Percentiles rank a stretch among this genome's conserved stretches.
Conservation (phyloP, 2,329 filamentous ascomycete species). For the Cadophora luteo-olivacea region DNA sequence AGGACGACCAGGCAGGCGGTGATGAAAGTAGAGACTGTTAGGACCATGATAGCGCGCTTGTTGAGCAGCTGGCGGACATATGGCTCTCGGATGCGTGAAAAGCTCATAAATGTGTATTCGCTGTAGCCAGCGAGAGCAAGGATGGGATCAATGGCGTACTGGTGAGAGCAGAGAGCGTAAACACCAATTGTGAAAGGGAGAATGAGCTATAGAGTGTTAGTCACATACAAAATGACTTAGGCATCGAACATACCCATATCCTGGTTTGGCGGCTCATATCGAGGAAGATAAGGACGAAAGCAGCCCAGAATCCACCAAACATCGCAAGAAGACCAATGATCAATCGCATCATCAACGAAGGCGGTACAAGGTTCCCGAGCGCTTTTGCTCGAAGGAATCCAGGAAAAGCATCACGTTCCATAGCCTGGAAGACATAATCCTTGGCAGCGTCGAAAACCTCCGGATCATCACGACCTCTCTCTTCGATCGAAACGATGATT, state of each 20-base stretch:
- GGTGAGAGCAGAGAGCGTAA: slow-evolving; percentile 88
- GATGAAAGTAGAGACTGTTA: slow-evolving; percentile 76
- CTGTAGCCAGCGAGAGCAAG: slow-evolving; percentile 89
- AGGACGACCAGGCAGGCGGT: slow-evolving; percentile 85
- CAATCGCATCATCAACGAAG: slow-evolving; percentile 84
- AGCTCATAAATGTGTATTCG: slow-evolving; percentile 96
- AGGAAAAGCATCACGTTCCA: slow-evolving; percentile 99
- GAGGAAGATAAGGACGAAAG: slow-evolving; percentile 91
- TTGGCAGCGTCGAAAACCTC: slow-evolving; percentile 98
- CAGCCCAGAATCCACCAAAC: slow-evolving; percentile 93
- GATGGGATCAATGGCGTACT: slow-evolving; percentile 93
- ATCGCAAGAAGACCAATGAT: slow-evolving; percentile 85
- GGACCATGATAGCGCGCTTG: slow-evolving; percentile 82
- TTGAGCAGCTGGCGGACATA: slow-evolving; percentile 87
- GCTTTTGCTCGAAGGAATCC: slow-evolving; percentile 95
- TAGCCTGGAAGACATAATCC: slow-evolving; percentile 99
- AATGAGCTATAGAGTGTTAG: slow-evolving; percentile 62
- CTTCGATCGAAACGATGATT: slow-evolving; percentile 88
- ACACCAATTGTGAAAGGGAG: slow-evolving; percentile 91
- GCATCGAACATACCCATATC: slow-evolving; percentile 74
- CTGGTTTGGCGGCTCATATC: slow-evolving; percentile 75
- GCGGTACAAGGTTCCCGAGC: slow-evolving; percentile 91
- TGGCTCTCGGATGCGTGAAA: slow-evolving; percentile 85
- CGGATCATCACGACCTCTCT: slow-evolving; percentile 90
- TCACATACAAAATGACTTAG: not conserved